Conservation (phyloP, 495 filamentous ascomycete species). For the Penicillium silybi region DNA sequence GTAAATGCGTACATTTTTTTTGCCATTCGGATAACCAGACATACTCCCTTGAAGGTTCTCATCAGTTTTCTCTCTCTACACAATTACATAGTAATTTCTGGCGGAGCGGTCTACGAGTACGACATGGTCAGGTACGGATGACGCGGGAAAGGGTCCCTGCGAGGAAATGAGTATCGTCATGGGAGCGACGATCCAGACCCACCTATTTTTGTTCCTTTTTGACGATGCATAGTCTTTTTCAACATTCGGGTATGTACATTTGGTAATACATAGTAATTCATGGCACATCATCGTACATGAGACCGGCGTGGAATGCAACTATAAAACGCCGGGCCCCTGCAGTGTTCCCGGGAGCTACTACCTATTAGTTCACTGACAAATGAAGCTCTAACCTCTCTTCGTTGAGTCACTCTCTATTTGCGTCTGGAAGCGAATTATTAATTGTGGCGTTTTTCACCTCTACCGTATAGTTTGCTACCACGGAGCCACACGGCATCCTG, state of each 20-base stretch:
- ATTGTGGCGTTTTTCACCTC: background rate
- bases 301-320: background rate
- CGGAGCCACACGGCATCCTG: background rate
- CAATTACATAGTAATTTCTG: background rate
- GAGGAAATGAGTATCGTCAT: slow-evolving; percentile 30
- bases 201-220: slow-evolving; percentile 7
- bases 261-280: background rate
- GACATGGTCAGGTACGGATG: slow-evolving; percentile 19
- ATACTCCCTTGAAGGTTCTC: slow-evolving; percentile 1
- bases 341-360: background rate
- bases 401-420: background rate
- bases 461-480: background rate
- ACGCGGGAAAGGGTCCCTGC: slow-evolving; percentile 18
- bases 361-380: slow-evolving; percentile 2
- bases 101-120: slow-evolving; percentile 2
- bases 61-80: background rate
- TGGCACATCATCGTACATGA: slow-evolving; percentile 16
- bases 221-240: slow-evolving; percentile 17
- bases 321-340: slow-evolving; percentile 8
- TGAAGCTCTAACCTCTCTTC: background rate
- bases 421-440: background rate
- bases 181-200: slow-evolving; percentile 27
- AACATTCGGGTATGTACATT: background rate
- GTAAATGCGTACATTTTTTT: background rate
- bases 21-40: slow-evolving; percentile 9